phyloP scores from a whole-genome alignment of 139 green algal species.

The Chlamydomonas sp. region DNA sequence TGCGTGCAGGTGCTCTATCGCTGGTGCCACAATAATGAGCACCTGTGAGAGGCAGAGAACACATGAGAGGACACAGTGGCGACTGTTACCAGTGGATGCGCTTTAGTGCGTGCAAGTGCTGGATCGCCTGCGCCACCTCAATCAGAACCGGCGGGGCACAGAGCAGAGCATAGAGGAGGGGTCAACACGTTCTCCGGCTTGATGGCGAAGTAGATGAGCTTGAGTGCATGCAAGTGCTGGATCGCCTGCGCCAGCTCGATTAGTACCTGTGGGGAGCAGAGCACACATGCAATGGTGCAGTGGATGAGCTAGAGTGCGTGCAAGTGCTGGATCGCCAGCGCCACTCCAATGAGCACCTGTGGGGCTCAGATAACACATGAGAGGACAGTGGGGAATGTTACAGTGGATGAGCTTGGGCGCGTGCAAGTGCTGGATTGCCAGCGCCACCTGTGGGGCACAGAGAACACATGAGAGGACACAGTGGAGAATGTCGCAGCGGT shows the following conservation, averaged over 20 bases:
- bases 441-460: constrained; percentile 39
- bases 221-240: constrained; percentile 50
- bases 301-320: constrained; percentile 56
- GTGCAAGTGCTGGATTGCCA: constrained; percentile 54
- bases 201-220: constrained; percentile 61
- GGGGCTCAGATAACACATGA: too few species aligned
- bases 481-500: constrained; percentile 54
- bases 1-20: constrained; percentile 49
- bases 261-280: too few species aligned
- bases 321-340: constrained; percentile 50
- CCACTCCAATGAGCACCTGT: too few species aligned
- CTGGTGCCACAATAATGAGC: constrained; percentile 44
- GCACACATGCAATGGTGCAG: too few species aligned
- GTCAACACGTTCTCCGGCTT: constrained; percentile 54
- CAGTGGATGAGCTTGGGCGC: constrained; percentile 56
- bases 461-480: too few species aligned
- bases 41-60: constrained; percentile 23
- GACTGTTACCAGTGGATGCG: constrained; percentile 64
- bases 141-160: constrained; percentile 49
- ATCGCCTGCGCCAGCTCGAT: constrained; percentile 54
- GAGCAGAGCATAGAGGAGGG: too few species aligned
- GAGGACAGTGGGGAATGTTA: too few species aligned
- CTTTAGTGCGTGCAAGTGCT: constrained; percentile 53
- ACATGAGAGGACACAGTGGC: too few species aligned
- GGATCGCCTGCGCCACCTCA: constrained; percentile 51